A percentile compares a stretch with the other conserved stretches of the same genome.
phyloP scores from a whole-genome alignment of 441 rosid species.

The Adansonia madagascariensis region DNA sequence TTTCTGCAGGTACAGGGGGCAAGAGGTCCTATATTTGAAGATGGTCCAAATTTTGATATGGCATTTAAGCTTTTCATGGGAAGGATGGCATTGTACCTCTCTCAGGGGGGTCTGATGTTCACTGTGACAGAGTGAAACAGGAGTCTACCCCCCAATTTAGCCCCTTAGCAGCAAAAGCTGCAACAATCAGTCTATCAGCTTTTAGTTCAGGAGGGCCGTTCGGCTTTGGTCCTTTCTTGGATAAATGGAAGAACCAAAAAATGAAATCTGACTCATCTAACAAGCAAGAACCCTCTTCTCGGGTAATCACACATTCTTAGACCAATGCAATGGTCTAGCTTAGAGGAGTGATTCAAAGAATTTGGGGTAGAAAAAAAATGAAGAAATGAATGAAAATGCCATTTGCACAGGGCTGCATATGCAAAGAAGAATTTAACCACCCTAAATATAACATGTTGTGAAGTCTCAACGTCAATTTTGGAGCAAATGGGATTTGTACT shows the following conservation, averaged over 20 bases:
- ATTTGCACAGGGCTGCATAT: not conserved
- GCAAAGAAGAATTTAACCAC: no score
- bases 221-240: constrained; percentile 56
- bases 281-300: constrained; percentile 45
- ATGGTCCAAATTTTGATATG: constrained; percentile 67
- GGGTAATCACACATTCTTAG: constrained; percentile 41
- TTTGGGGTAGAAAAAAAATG: not conserved
- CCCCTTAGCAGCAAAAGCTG: constrained; percentile 57
- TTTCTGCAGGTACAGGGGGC: constrained; percentile 48
- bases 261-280: constrained; percentile 48
- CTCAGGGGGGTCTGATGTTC: constrained; percentile 41
- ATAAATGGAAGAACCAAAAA: constrained; percentile 57
- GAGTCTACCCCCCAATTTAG: constrained; percentile 53
- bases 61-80: constrained; percentile 81
- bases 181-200: constrained; percentile 66
- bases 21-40: constrained; percentile 86
- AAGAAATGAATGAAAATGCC: not conserved
- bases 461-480: no score
- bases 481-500: no score
- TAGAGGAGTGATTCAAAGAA: constrained; percentile 10
- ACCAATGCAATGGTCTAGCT: not conserved
- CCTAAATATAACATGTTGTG: no score
- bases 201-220: constrained; percentile 70
- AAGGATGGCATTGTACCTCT: constrained; percentile 82
- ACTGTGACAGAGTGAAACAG: constrained; percentile 31